Percentiles rank a stretch among this genome's conserved stretches.
Evolutionary conservation across 164 flowering plant genomes (phyloP).

Genomic region (Magnolia sinica): DNA sequence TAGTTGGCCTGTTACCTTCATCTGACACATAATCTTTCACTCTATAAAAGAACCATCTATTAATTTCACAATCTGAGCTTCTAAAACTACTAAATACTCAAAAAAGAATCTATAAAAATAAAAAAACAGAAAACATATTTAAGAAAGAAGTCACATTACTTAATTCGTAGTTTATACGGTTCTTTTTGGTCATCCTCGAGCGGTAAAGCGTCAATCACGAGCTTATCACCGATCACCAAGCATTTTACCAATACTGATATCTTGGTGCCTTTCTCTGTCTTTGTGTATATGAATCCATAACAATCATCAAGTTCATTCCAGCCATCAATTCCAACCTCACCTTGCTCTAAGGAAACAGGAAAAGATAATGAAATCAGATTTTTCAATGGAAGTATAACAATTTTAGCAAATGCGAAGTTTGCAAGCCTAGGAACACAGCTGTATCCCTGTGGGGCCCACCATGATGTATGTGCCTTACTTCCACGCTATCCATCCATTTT

Average conservation of each 20-base stretch:
- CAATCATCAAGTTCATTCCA: conserved; percentile 20
- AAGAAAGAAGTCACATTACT: conserved; percentile 10
- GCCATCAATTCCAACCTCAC: conserved; percentile 20
- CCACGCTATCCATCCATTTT: too few species aligned
- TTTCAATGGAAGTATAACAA: too few species aligned
- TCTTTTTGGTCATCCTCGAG: conserved; percentile 6
- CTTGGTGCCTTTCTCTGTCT: conserved; percentile 7
- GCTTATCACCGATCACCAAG: conserved; percentile 13
- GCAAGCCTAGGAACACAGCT: too few species aligned
- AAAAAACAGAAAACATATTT: background rate
- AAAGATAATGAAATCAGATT: background rate
- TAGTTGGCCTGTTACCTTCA: background rate
- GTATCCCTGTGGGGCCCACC: too few species aligned
- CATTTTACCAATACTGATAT: conserved; percentile 13
- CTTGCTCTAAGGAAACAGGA: background rate
- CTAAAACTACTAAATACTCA: background rate
- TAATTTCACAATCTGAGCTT: too few species aligned
- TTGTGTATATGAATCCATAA: conserved; percentile 12
- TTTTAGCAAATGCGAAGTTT: too few species aligned
- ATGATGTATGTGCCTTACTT: too few species aligned
- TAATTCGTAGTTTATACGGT: conserved; percentile 8
- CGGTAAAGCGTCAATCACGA: conserved; percentile 11
- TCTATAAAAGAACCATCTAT: conserved; percentile 3
- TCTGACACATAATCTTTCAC: conserved; percentile 12
- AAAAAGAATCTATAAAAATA: background rate